phyloP scores from a whole-genome alignment of 1,139 yeast species.

The Geotrichum klebahnii region DNA sequence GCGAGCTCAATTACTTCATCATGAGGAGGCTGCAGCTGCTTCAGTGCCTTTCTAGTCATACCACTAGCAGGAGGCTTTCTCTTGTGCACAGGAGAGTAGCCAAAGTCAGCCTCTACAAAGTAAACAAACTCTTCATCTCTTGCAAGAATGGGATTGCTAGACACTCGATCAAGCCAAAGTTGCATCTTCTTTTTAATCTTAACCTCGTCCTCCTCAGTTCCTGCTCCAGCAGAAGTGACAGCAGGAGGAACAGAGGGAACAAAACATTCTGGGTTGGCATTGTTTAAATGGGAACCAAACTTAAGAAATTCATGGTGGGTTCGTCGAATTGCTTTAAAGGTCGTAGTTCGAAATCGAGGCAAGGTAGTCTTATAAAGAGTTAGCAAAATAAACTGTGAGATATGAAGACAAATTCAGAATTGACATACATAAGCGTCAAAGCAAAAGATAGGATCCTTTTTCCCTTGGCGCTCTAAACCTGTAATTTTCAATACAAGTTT shows the following conservation, averaged over 20 bases:
- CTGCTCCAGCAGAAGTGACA: constrained; percentile 70
- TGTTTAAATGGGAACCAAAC: constrained; percentile 71
- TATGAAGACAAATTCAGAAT: background rate
- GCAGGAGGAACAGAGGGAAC: constrained; percentile 84
- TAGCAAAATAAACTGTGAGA: background rate
- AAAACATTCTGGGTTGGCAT: constrained; percentile 85
- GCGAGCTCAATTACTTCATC: constrained; percentile 81
- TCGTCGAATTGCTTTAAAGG: constrained; percentile 72
- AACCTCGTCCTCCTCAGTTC: constrained; percentile 74
- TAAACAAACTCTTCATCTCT: constrained; percentile 85
- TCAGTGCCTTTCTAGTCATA: constrained; percentile 76
- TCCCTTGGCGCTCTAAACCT: constrained; percentile 49
- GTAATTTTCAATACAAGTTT: constrained; percentile 43
- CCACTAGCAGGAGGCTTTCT: constrained; percentile 72
- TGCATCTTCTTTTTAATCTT: constrained; percentile 62
- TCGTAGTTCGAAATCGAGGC: constrained; percentile 69
- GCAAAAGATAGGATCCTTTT: constrained; percentile 49
- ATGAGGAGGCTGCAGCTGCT: constrained; percentile 86
- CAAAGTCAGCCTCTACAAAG: constrained; percentile 85
- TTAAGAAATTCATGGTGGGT: constrained; percentile 73
- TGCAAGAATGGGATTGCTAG: constrained; percentile 68
- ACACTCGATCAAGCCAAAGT: constrained; percentile 78
- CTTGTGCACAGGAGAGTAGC: constrained; percentile 46
- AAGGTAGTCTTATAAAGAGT: constrained; percentile 50
- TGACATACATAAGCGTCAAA: constrained; percentile 42